Percentiles rank a stretch among this genome's conserved stretches.
Evolutionary conservation across 352 stramenopile species (phyloP).

Genomic region (Globisporangium splendens): DNA sequence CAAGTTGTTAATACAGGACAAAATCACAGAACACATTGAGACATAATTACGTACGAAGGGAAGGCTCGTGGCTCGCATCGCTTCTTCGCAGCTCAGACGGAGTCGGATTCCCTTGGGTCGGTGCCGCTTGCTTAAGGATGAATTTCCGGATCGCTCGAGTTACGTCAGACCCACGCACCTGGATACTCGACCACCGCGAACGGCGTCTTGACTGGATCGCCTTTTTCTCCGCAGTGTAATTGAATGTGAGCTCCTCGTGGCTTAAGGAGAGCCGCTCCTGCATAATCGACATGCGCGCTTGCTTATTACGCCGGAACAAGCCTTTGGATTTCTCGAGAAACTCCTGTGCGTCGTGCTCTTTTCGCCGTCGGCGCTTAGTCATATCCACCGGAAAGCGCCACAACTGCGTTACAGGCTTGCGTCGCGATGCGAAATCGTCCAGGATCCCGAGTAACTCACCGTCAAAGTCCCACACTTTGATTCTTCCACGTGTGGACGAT

Average conservation of each 20-base stretch:
- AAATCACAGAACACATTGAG: not conserved
- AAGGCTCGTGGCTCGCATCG: conserved; percentile 2
- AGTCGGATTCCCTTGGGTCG: not conserved
- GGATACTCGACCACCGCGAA: conserved; percentile 1
- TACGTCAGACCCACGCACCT: conserved; percentile 27
- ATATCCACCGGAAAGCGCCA: conserved; percentile 68
- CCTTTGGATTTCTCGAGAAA: conserved; percentile 31
- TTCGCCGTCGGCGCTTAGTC: conserved; percentile 23
- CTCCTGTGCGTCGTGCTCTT: conserved; percentile 36
- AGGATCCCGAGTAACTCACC: conserved; percentile 43
- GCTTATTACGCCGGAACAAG: conserved; percentile 14
- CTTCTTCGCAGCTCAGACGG: not conserved
- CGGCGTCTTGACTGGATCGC: not conserved
- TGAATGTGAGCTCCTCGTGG: conserved; percentile 23
- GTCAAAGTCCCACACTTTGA: conserved; percentile 55
- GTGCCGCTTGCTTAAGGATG: conserved; percentile 33
- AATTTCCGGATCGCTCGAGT: conserved; percentile 41
- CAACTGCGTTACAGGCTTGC: conserved; percentile 32
- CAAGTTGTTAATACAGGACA: not conserved
- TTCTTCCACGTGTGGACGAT: conserved; percentile 43
- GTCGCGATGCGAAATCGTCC: conserved; percentile 64
- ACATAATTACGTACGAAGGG: conserved; percentile 11
- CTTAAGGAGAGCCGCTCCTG: conserved; percentile 48
- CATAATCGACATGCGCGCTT: conserved; percentile 35
- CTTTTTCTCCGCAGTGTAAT: conserved; percentile 11